Percentiles rank a stretch among this genome's conserved stretches.
Conservation (phyloP, 805 yeast genomes). For the Pichia manshurica region DNA sequence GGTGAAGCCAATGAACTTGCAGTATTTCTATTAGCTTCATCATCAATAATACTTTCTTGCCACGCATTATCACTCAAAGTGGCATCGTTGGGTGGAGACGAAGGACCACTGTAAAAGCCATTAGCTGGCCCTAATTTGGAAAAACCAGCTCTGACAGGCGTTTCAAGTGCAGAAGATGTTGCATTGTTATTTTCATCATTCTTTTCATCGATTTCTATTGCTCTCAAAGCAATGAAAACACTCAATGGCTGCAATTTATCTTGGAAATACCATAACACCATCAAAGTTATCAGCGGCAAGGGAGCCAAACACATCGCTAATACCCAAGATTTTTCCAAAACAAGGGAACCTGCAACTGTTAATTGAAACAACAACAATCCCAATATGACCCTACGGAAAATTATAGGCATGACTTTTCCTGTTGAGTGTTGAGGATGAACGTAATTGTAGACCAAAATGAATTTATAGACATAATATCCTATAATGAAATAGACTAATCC, state of each 20-base stretch:
- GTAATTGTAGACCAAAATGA: conserved; percentile 82
- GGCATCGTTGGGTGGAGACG: not conserved
- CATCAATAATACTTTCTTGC: conserved; percentile 13
- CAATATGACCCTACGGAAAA: conserved; percentile 72
- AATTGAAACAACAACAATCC: conserved; percentile 82
- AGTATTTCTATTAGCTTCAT: not conserved
- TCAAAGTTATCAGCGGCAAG: conserved; percentile 62
- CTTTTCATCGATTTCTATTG: conserved; percentile 49
- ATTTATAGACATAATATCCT: conserved; percentile 87
- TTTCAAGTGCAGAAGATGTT: not conserved
- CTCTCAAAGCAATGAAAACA: conserved; percentile 79
- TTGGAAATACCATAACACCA: conserved; percentile 74
- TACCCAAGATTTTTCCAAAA: conserved; percentile 69
- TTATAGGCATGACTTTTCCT: conserved; percentile 92
- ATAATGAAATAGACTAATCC: conserved; percentile 78
- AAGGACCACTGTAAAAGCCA: not conserved
- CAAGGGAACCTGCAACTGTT: conserved; percentile 86
- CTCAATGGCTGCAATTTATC: conserved; percentile 75
- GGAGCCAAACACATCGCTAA: conserved; percentile 71
- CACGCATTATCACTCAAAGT: not conserved
- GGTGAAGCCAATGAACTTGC: not conserved
- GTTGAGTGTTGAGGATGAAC: conserved; percentile 96
- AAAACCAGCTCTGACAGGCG: too few relatives aligned
- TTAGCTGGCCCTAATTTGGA: too few relatives aligned
- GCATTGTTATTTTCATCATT: not conserved